Percentiles rank a stretch among this genome's conserved stretches.
Conservation (phyloP, 2,329 filamentous ascomycete species). For the Apiospora pterosperma region DNA sequence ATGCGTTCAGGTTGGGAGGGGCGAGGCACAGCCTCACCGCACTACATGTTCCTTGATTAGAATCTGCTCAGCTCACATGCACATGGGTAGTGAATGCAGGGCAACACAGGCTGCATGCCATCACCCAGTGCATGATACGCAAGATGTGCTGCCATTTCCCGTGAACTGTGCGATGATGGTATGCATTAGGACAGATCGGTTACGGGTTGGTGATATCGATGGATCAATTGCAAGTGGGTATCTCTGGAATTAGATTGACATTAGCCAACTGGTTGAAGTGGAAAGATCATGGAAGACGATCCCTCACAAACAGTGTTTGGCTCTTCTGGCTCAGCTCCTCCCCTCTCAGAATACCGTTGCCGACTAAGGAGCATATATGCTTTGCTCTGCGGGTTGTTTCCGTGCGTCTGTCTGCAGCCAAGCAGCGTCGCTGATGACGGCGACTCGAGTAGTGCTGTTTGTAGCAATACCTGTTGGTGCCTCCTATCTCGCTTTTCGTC, state of each 20-base stretch:
- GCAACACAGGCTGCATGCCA: neutral
- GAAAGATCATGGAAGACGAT: neutral
- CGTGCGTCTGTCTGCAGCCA: too few relatives aligned
- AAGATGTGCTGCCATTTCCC: neutral
- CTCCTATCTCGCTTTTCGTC: neutral
- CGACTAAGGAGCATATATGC: neutral
- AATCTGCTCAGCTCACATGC: neutral
- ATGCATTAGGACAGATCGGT: neutral
- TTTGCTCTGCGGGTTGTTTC: neutral
- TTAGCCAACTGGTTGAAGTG: neutral
- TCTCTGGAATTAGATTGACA: neutral
- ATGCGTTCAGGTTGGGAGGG: neutral
- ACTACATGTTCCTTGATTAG: neutral
- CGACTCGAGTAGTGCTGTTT: neutral
- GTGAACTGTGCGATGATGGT: neutral
- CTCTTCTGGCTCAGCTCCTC: neutral
- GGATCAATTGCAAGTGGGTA: conserved; percentile 1
- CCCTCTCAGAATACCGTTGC: neutral
- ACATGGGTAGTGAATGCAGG: neutral
- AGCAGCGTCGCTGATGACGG: neutral
- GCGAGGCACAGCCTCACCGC: neutral
- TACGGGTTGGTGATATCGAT: neutral
- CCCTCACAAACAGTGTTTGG: neutral
- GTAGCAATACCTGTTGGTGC: neutral
- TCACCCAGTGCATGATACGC: neutral